Evolutionary conservation across 169 alveolate genomes (phyloP), one percentile per base, ranked within the genome.

Genomic region (Plasmodium fragile): DNA sequence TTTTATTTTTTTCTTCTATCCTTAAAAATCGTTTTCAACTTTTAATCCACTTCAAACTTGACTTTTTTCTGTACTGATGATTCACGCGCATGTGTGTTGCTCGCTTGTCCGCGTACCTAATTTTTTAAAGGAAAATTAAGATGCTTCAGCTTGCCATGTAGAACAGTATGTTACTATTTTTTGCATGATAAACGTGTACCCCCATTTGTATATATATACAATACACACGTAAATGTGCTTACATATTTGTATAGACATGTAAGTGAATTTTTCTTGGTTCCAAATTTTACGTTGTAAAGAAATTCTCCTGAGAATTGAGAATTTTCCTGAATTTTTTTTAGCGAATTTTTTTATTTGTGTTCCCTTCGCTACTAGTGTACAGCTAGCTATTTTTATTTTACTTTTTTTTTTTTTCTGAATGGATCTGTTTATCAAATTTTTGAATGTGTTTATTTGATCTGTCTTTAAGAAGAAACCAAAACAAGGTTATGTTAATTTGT

Each of bases 321-420:
- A 22, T 36, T 30, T 30, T 81, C 71, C 45, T 52, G n/a, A 36
- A 81, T 81, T 81, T 32, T 81, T 81, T 81, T 39, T 32, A 81
- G 28, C 78, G 69, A 28, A 81, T 53, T 81, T 81, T 53, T 81
- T 28, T 52, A 41, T 80, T 81, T 49, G n/a, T n/a, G n/a, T 81
- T 43, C n/a, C 69, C 43, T 81, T 30, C 43, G 10, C 13, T 36
- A 28, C 28, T 75, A 75, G 28, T 18, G 82, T 4, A 25, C 83
- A 78, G 22, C 49, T 39, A 30, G 55, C 55, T 78, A n/a, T 79
- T 25, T 41, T 41, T 25, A 3, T 18, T 79, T 39, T 59, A 7
- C 34, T 65, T 65, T 22, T 65, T 65, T 65, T 65, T 65, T 65
- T 65, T 22, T 65, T 18, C 75, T 45, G 34, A 43, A 79, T 41